Percentiles rank a stretch among this genome's conserved stretches.
phyloP scores from a whole-genome alignment of 1,284 basidiomycete genomes.

The Cerrena zonata region DNA sequence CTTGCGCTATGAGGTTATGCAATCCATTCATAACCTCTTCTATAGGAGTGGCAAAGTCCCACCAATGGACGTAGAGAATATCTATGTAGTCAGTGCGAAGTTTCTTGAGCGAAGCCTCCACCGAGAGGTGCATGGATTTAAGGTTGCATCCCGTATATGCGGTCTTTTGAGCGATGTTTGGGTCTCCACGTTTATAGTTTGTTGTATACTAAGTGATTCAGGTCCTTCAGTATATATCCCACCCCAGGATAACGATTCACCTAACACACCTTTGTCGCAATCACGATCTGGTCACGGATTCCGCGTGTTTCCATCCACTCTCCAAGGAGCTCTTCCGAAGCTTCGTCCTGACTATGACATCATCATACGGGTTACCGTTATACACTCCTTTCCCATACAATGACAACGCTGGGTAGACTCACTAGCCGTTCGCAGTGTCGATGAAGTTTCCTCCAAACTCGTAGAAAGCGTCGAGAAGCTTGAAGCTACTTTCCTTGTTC shows the following conservation, averaged over 20 bases:
- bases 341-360: conserved; percentile 23
- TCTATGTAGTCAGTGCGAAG: conserved; percentile 41
- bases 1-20: conserved; percentile 36
- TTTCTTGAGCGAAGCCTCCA: conserved; percentile 37
- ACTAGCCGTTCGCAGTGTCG: conserved; percentile 15
- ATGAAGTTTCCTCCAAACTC: conserved; percentile 18
- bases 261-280: conserved; percentile 35
- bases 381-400: background rate
- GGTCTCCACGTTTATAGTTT: conserved; percentile 24
- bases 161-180: conserved; percentile 29
- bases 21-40: conserved; percentile 49
- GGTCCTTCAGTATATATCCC: background rate
- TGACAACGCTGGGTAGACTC: background rate
- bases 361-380: background rate
- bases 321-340: conserved; percentile 33
- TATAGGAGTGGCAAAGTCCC: conserved; percentile 39
- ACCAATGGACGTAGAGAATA: conserved; percentile 40
- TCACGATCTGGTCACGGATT: conserved; percentile 38
- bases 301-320: conserved; percentile 38
- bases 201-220: conserved; percentile 29
- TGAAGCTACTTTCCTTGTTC: conserved; percentile 22
- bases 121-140: conserved; percentile 29
- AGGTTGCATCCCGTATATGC: conserved; percentile 41
- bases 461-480: conserved; percentile 19
- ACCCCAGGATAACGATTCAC: background rate